These are phyloP conservation scores for Leptodermis oblonga DNA, from an alignment of 257 asterid species.

Conservation along the genomic window DNA sequence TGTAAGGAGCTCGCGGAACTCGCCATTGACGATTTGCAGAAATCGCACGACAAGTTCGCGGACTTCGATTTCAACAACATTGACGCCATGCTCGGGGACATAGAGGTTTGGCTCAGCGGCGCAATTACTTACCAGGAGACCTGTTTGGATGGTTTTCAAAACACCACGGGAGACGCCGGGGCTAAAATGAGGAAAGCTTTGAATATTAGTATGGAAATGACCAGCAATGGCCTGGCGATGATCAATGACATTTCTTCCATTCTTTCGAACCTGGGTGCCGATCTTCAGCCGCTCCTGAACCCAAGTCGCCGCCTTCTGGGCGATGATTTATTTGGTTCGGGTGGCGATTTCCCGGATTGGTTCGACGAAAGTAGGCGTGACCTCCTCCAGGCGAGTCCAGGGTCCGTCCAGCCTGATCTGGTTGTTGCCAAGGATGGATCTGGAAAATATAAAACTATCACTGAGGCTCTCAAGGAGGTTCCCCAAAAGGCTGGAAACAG, in stretches of 20 bases:
- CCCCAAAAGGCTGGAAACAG: slow-evolving; percentile 29
- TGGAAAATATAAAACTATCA: slow-evolving; percentile 42
- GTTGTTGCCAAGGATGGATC: slow-evolving; percentile 59
- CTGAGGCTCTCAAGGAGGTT: slow-evolving; percentile 42
- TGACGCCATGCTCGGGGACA: slow-evolving; percentile 39
- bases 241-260: slow-evolving; percentile 55
- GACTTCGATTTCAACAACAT: slow-evolving; percentile 46
- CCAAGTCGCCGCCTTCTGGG: slow-evolving; percentile 49
- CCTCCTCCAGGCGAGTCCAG: slow-evolving; percentile 23
- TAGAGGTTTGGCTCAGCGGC: slow-evolving; percentile 77
- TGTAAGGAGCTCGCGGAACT: slow-evolving; percentile 48
- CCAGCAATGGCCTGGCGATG: slow-evolving; percentile 87
- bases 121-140: slow-evolving; percentile 81
- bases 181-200: slow-evolving; percentile 47
- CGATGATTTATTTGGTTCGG: slow-evolving; percentile 26
- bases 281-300: not conserved
- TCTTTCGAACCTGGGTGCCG: slow-evolving; percentile 39
- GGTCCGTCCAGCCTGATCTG: slow-evolving; percentile 29
- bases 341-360: slow-evolving; percentile 36
- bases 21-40: slow-evolving; percentile 50
- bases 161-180: slow-evolving; percentile 48
- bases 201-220: slow-evolving; percentile 48
- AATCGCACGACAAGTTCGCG: slow-evolving; percentile 40
- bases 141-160: slow-evolving; percentile 68
- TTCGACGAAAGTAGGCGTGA: slow-evolving; percentile 28